Conservation (phyloP, 352 stramenopile genomes). For the Globisporangium paddicum region DNA sequence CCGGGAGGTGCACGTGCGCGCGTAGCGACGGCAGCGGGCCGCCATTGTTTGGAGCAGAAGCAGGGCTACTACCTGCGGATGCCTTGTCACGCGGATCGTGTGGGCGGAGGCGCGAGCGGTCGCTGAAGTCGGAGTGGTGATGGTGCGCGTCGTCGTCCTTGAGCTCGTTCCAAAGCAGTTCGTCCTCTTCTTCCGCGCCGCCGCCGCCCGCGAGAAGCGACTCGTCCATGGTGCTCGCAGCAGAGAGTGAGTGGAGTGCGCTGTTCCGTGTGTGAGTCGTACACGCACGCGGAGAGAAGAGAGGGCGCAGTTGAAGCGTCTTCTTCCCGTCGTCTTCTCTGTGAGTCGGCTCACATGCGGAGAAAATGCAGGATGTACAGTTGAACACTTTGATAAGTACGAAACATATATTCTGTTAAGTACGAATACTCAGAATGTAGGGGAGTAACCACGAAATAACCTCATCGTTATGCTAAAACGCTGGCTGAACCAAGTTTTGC, state of each 20-base stretch:
- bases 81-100: background rate
- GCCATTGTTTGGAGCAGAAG: background rate
- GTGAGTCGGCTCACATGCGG: background rate
- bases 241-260: background rate
- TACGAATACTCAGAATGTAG: too few relatives aligned
- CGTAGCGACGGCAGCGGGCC: conserved; percentile 53
- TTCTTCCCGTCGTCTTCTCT: background rate
- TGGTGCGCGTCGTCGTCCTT: conserved; percentile 36
- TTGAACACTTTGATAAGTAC: background rate
- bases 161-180: conserved; percentile 79
- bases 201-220: conserved; percentile 39
- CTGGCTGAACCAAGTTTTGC: too few relatives aligned
- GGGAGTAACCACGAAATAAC: too few relatives aligned
- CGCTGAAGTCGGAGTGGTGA: background rate
- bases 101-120: background rate
- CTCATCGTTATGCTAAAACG: too few relatives aligned
- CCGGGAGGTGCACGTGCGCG: conserved; percentile 64
- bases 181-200: conserved; percentile 52
- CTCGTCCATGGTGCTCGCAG: conserved; percentile 46
- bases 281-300: too few relatives aligned
- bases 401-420: too few relatives aligned
- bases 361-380: background rate
- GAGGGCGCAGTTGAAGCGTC: background rate
- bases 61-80: background rate
- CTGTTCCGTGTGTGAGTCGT: too few relatives aligned